These are phyloP conservation scores for Coemansia sp. DNA, from an alignment of 192 early-diverging fungal species.

Conservation along the genomic window DNA sequence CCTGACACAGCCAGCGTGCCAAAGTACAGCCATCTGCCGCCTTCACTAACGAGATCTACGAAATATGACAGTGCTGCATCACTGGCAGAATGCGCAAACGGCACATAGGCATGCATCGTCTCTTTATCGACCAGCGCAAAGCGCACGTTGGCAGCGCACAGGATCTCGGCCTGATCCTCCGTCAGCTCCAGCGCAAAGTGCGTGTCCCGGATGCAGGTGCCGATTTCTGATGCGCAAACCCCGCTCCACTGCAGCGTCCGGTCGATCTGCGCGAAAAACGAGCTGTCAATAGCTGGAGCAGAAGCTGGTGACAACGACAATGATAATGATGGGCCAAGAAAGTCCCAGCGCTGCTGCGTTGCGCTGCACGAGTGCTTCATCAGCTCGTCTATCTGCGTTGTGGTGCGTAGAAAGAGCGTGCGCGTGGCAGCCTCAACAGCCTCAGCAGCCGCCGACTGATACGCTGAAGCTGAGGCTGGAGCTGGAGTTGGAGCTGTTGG, in stretches of 20 bases:
- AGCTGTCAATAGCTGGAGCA: background rate
- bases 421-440: conserved; percentile 17
- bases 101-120: conserved; percentile 21
- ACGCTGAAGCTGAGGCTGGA: background rate
- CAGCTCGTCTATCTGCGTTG: conserved; percentile 44
- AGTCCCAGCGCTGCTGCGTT: conserved; percentile 48
- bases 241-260: conserved; percentile 19
- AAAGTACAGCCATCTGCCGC: conserved; percentile 31
- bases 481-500: background rate
- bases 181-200: conserved; percentile 46
- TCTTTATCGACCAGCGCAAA: conserved; percentile 8
- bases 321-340: conserved; percentile 25
- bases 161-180: conserved; percentile 34
- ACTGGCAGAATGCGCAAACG: conserved; percentile 17
- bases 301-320: background rate
- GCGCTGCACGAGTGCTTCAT: conserved; percentile 21
- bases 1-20: conserved; percentile 1
- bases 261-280: conserved; percentile 23
- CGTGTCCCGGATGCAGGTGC: conserved; percentile 30
- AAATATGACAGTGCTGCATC: background rate
- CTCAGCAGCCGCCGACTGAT: background rate
- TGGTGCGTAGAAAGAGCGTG: conserved; percentile 26
- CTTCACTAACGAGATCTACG: conserved; percentile 30
- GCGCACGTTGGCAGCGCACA: conserved; percentile 16
- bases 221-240: conserved; percentile 5